Evolutionary conservation across 176 grass and related monocot species (phyloP).

Genomic region (Chloris gayana): DNA sequence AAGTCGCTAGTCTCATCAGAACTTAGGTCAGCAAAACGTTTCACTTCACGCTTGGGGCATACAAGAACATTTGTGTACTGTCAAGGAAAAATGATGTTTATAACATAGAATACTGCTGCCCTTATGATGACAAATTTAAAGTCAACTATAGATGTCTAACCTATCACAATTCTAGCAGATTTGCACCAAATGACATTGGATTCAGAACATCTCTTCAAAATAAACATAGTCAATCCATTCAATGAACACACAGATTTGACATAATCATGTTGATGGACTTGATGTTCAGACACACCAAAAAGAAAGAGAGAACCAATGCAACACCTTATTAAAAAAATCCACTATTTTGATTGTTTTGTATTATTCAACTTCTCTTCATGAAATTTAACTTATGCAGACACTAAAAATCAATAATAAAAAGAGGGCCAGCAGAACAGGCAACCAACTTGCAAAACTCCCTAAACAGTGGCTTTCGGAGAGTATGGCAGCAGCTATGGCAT

Average conservation of each 20-base stretch:
- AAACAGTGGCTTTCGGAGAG: not conserved
- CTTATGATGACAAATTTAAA: not conserved
- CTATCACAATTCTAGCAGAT: not conserved
- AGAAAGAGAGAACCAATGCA: not conserved
- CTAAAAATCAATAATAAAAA: not conserved
- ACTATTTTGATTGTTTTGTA: not conserved
- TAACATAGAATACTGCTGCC: not conserved
- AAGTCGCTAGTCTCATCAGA: constrained; percentile 79
- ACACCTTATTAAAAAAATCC: not conserved
- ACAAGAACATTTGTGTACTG: constrained; percentile 78
- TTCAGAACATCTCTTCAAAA: not conserved
- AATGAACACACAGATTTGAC: not conserved
- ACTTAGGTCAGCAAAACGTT: constrained; percentile 78
- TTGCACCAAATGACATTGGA: not conserved
- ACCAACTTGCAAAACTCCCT: not conserved
- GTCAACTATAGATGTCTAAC: not conserved
- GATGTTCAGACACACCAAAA: not conserved
- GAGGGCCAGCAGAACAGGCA: not conserved
- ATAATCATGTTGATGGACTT: not conserved
- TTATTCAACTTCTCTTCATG: not conserved
- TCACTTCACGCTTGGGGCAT: constrained; percentile 80
- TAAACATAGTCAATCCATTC: not conserved
- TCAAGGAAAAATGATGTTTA: constrained; percentile 55
- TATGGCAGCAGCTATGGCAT: not conserved
- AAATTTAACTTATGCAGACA: not conserved